Conservation (phyloP, 2,329 filamentous ascomycete genomes). For the Epicoccum nigrum region DNA sequence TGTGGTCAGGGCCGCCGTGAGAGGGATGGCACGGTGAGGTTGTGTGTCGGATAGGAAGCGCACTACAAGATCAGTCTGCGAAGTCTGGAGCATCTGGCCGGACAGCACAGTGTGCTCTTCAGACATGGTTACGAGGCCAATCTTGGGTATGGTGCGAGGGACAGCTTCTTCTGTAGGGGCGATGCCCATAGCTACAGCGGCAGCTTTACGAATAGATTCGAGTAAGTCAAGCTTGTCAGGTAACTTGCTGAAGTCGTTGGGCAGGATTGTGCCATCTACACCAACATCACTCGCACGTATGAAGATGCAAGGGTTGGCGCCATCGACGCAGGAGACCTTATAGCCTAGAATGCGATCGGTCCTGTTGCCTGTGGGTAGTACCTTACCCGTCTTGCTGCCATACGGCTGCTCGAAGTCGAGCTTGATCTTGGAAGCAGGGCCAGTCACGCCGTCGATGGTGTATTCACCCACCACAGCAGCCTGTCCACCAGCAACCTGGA, state of each 20-base stretch:
- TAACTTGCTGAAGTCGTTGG: conserved; percentile 60
- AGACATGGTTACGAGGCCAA: conserved; percentile 60
- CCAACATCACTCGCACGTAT: conserved; percentile 61
- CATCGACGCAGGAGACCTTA: conserved; percentile 65
- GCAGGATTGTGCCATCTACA: conserved; percentile 58
- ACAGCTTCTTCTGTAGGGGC: conserved; percentile 52
- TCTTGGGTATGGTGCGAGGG: conserved; percentile 67
- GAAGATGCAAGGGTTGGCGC: conserved; percentile 69
- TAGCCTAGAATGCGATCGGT: conserved; percentile 60
- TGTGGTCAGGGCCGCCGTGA: conserved; percentile 52
- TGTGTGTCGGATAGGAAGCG: conserved; percentile 54
- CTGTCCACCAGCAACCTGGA: conserved; percentile 58
- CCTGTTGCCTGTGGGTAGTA: conserved; percentile 65
- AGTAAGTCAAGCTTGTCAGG: conserved; percentile 57
- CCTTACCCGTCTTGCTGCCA: conserved; percentile 67
- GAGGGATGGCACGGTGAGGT: conserved; percentile 52
- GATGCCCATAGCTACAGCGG: conserved; percentile 67
- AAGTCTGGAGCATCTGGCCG: conserved; percentile 42
- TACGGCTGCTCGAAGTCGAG: conserved; percentile 68
- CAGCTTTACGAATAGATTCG: conserved; percentile 64
- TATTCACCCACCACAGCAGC: conserved; percentile 61
- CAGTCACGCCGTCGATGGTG: conserved; percentile 68
- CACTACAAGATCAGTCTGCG: conserved; percentile 49
- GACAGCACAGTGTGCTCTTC: conserved; percentile 48
- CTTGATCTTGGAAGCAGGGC: conserved; percentile 62